Base-by-base conservation (phyloP, 208 protist species). In the Trypanosoma caninum region DNA sequence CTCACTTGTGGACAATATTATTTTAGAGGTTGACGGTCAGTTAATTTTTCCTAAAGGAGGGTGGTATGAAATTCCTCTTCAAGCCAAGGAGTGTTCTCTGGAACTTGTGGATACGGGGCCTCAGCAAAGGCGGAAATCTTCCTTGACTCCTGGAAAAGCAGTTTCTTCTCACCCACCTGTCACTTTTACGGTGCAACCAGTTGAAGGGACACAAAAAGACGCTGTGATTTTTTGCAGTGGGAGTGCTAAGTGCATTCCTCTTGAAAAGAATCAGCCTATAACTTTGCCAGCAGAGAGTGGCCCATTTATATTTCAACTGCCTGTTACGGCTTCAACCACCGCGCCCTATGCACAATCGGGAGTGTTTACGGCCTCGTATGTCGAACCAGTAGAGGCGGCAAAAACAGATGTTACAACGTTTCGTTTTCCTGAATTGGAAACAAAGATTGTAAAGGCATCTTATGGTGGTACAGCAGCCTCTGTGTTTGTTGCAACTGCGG, bases 21-120 rank as follows among this genome's bases (percentile, higher is more conserved):
- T 77, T 44, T 63, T 94, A 27, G 55, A 72, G 28, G 83, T 72
- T 9, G 87, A 91, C 31, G 87, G 83, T 16, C 48, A 61, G 23
- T 60, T 65, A 0, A 50, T 93, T 30, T 37, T 48, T 8, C 82
- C 87, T 8, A 61, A 54, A 18, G 69, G 44, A 2, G 87, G 87
- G 1, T 87, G 74, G 76, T 94, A 84, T 56, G 42, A 41, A 10
- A 76, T 94, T 54, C 87, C 87, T 0, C 67, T 89, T 38, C 70
- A 80, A 14, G 59, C 87, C 6, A 69, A 68, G 37, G 81, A 90
- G 22, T 90, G 83, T 56, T 58, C 65, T 5, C 50, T 94, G 1
- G 74, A 78, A 5, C 54, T 74, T 25, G 58, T 68, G 2, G 30
- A 30, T 20, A 64, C 33, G 25, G n/a, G n/a, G 16, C 38, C 28